Percentiles rank a stretch among this genome's conserved stretches.
Conservation (phyloP, 257 asterid species). For the Ballota nigra region DNA sequence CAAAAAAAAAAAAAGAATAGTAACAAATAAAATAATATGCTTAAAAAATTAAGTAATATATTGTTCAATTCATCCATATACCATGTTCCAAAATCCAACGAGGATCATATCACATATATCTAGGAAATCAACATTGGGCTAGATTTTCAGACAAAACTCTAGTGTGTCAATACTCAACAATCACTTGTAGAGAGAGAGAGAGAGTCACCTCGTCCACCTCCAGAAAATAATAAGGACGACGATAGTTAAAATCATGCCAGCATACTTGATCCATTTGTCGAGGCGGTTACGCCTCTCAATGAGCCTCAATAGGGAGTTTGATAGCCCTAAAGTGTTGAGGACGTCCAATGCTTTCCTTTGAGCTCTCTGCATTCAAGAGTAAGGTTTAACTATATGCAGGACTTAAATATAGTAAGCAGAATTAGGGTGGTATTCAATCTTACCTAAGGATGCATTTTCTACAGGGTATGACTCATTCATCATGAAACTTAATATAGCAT, state of each 20-base stretch:
- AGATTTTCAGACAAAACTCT: background rate
- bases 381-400: background rate
- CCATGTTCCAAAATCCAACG: background rate
- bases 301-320: conserved; percentile 77
- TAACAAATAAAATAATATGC: no score
- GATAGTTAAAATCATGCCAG: conserved; percentile 68
- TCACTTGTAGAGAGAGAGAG: background rate
- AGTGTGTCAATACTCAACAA: background rate
- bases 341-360: conserved; percentile 94
- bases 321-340: conserved; percentile 87
- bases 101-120: background rate
- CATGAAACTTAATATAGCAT: background rate
- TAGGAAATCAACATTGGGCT: background rate
- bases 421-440: no score
- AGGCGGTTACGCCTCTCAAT: conserved; percentile 86
- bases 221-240: conserved; percentile 59
- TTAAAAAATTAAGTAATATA: no score
- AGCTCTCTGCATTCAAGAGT: conserved; percentile 60
- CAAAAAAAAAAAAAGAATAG: no score
- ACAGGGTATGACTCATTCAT: background rate
- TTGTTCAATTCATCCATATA: background rate
- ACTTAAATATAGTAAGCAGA: background rate
- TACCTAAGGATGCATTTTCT: background rate
- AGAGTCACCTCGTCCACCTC: conserved; percentile 84
- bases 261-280: conserved; percentile 86